Percentiles rank a stretch among this genome's conserved stretches.
Evolutionary conservation across 331 rosid species (phyloP).

Genomic region (Rhamnella rubrinervis): DNA sequence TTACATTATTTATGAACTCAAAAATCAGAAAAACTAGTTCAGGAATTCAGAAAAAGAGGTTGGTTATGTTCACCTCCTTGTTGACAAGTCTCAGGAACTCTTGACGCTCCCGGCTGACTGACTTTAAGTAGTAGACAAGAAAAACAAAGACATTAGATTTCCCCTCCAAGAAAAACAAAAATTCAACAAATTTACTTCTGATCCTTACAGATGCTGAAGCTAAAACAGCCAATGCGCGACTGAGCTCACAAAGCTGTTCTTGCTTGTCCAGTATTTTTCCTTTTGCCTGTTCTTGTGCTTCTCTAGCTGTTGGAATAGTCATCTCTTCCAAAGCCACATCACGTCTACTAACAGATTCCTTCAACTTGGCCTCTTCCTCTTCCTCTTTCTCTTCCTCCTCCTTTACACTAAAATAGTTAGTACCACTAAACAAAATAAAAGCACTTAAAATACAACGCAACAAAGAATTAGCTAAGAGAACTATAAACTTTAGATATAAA

Average conservation of each 20-base stretch:
- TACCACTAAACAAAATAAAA: conserved; percentile 20
- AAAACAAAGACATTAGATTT: not conserved
- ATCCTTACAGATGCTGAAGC: conserved; percentile 96
- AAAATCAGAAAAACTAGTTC: too few relatives aligned
- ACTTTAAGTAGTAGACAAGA: conserved; percentile 43
- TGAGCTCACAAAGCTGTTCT: conserved; percentile 84
- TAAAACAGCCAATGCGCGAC: conserved; percentile 96
- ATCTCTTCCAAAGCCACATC: conserved; percentile 82
- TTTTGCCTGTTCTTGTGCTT: conserved; percentile 70
- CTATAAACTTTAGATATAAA: not conserved
- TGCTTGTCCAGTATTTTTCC: conserved; percentile 67
- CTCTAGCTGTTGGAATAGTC: conserved; percentile 67
- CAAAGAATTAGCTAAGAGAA: not conserved
- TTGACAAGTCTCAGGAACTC: conserved; percentile 86
- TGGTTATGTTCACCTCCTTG: conserved; percentile 66
- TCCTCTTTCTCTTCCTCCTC: conserved; percentile 82
- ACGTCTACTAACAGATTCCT: conserved; percentile 47
- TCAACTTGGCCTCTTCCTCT: conserved; percentile 63
- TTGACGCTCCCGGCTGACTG: conserved; percentile 92
- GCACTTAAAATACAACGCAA: not conserved
- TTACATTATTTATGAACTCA: not conserved
- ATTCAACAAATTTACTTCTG: conserved; percentile 12
- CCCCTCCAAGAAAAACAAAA: conserved; percentile 5
- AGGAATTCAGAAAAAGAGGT: not conserved
- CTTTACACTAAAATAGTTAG: conserved; percentile 37